phyloP scores from a whole-genome alignment of 345 rosid genomes.

The Theobroma cacao region DNA sequence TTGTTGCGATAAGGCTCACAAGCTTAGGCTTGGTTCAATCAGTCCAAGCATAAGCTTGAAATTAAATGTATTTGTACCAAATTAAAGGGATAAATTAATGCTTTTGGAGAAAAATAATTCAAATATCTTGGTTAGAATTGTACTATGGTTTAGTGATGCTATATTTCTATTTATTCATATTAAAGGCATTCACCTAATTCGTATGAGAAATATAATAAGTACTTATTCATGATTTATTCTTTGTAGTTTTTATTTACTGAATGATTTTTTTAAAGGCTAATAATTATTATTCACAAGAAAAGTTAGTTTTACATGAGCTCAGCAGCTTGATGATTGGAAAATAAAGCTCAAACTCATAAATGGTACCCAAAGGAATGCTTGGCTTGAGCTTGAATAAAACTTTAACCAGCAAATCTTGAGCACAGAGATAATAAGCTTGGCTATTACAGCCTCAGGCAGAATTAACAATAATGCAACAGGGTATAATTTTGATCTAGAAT shows the following conservation, averaged over 20 bases:
- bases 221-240: neutral
- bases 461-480: neutral
- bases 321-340: neutral
- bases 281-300: neutral
- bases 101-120: too few relatives aligned
- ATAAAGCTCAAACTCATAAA: neutral
- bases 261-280: neutral
- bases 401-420: neutral
- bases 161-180: neutral
- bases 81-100: too few relatives aligned
- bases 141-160: neutral
- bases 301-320: neutral
- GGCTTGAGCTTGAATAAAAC: neutral
- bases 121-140: too few relatives aligned
- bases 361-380: neutral
- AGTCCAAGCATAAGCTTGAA: neutral
- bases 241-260: neutral
- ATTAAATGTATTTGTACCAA: too few relatives aligned
- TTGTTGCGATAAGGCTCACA: neutral
- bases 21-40: neutral
- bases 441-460: neutral
- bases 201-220: neutral
- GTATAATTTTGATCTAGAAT: neutral
- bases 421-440: neutral
- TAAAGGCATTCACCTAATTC: neutral